Evolutionary conservation across 2,329 filamentous ascomycete species (phyloP).

Genomic region (Penicillium griseofulvum): DNA sequence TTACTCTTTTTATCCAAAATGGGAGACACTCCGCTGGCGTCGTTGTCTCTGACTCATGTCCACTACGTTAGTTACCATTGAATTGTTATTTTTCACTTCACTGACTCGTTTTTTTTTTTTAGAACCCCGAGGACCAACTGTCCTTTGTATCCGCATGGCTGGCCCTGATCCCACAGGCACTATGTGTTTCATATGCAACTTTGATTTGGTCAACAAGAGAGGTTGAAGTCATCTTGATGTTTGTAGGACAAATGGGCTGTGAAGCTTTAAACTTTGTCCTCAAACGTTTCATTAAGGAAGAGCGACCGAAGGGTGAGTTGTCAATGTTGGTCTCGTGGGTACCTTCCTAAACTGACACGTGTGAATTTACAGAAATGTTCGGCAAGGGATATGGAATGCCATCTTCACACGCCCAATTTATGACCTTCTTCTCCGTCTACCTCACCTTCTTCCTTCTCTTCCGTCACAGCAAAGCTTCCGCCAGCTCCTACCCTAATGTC

Average conservation of each 20-base stretch:
- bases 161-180: constrained; percentile 85
- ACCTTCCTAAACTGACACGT: neutral
- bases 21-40: constrained; percentile 64
- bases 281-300: constrained; percentile 89
- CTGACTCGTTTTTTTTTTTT: neutral
- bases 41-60: constrained; percentile 90
- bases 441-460: constrained; percentile 80
- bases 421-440: constrained; percentile 84
- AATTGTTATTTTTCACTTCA: too few relatives aligned
- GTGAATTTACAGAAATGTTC: constrained; percentile 57
- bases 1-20: constrained; percentile 11
- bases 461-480: constrained; percentile 63
- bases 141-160: constrained; percentile 92
- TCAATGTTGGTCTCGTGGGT: neutral
- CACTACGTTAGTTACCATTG: constrained; percentile 70
- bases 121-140: constrained; percentile 82
- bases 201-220: constrained; percentile 90
- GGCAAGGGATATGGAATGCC: constrained; percentile 98
- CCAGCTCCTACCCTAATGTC: constrained; percentile 43
- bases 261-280: constrained; percentile 86
- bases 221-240: constrained; percentile 83
- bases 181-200: constrained; percentile 86
- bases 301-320: constrained; percentile 71
- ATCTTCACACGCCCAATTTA: constrained; percentile 90
- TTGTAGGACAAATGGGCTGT: constrained; percentile 85